Percentiles rank a stretch among this genome's conserved stretches.
These are phyloP conservation scores for Lentinula edodes DNA, from an alignment of 768 basidiomycete genomes.

Conservation along the genomic window DNA sequence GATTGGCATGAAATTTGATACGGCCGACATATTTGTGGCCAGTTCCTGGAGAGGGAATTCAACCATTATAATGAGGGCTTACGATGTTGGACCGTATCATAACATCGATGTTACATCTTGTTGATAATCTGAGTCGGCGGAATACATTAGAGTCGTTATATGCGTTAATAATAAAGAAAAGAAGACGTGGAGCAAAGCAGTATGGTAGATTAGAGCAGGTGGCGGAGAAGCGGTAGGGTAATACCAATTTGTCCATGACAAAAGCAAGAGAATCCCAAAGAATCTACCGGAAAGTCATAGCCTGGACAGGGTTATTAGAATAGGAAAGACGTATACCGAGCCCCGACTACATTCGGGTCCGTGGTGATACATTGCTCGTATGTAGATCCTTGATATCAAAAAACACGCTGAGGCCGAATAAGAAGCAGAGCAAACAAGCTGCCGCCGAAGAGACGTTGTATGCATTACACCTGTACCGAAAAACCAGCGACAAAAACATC, in stretches of 20 bases:
- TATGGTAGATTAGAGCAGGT: not conserved
- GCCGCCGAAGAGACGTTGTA: slow-evolving; percentile 65
- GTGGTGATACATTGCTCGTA: slow-evolving; percentile 55
- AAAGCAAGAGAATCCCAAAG: not conserved
- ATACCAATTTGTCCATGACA: not conserved
- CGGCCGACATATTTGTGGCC: no score
- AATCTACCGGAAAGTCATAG: not conserved
- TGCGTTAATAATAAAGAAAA: slow-evolving; percentile 4
- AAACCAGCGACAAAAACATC: slow-evolving; percentile 1
- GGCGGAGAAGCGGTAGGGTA: not conserved
- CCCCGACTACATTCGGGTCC: slow-evolving; percentile 40
- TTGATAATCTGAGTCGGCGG: no score
- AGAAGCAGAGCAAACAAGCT: slow-evolving; percentile 50
- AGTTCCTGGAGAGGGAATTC: no score
- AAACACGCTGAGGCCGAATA: slow-evolving; percentile 52
- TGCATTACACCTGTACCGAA: slow-evolving; percentile 54
- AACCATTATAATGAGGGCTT: no score
- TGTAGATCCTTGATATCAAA: slow-evolving; percentile 65
- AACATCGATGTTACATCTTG: no score
- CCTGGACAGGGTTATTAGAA: no score
- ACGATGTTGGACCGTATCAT: no score
- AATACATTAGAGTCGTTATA: not conserved
- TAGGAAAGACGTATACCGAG: no score
- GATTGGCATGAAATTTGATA: no score
- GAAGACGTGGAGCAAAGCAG: not conserved